Conservation (phyloP, 129 eudicot species). For the Flaveria brownii region DNA sequence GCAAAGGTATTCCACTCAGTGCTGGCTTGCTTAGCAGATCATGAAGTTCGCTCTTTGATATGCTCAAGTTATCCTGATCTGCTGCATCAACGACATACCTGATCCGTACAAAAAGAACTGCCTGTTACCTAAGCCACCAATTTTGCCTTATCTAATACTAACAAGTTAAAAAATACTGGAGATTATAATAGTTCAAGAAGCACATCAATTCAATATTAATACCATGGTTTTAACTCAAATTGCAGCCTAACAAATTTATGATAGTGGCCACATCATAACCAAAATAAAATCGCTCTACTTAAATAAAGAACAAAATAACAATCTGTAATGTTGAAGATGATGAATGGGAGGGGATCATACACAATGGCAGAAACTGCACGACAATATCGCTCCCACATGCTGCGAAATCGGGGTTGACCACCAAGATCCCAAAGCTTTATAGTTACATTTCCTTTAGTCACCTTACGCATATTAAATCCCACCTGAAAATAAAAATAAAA, state of each 20-base stretch:
- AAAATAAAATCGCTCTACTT: background rate
- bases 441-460: slow-evolving; percentile 95
- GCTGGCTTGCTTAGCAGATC: slow-evolving; percentile 89
- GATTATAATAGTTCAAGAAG: background rate
- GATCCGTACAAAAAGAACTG: background rate
- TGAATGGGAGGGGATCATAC: slow-evolving; percentile 46
- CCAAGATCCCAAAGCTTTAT: slow-evolving; percentile 99
- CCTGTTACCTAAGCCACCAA: background rate
- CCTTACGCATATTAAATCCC: slow-evolving; percentile 97
- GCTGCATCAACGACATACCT: slow-evolving; percentile 99
- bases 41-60: slow-evolving; percentile 90
- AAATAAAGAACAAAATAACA: background rate
- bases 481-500: slow-evolving; percentile 50
- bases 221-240: background rate
- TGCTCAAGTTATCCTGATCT: slow-evolving; percentile 84
- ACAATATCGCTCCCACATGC: slow-evolving; percentile 99
- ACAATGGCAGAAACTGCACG: slow-evolving; percentile 99
- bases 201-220: background rate
- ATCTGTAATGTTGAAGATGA: slow-evolving; percentile 3
- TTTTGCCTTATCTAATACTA: background rate
- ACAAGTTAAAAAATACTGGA: background rate
- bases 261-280: background rate
- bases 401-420: slow-evolving; percentile 97
- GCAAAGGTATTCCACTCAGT: slow-evolving; percentile 81
- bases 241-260: background rate